Evolutionary conservation across 805 yeast genomes (phyloP), one percentile per base, ranked within the genome.

Genomic region (Wickerhamiella occidentalis): DNA sequence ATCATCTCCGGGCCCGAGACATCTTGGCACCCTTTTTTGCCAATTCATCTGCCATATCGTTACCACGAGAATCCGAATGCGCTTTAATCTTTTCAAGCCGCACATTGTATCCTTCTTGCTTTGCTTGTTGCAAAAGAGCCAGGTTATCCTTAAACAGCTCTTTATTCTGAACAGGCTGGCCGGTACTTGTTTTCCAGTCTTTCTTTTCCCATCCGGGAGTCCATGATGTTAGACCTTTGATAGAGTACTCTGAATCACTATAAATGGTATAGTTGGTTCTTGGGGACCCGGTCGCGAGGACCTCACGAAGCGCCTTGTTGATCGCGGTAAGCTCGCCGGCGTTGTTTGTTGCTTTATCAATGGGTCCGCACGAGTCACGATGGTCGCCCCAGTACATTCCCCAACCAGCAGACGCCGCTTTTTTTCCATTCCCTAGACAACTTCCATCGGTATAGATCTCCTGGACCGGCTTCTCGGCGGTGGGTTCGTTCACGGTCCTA

Each of bases 291-390:
- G 13, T 29, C 9, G 53, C 45, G 3, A 58, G 54, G 44, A 15
- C 69, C 6, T 58, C 55, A 5, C 61, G 60, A 51, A 83, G 59
- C 0, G 92, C 94, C 29, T 68, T 69, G 4, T 65, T 59, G 17
- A 83, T 71, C 0, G 94, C 96, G 12, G 67, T 62, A 9, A 87
- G 71, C 63, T 88, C 96, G 1, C 94, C 92, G 37, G 85, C 66
- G 55, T 84, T 87, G 57, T 86, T 87, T 1, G 95, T 85, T 2
- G 58, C 58, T 1, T 68, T 71, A 1, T n/a, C 38, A 22, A 85
- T 66, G 0, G 80, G 76, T 4, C 69, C 76, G 0, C 80, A 68
- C 8, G 70, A 65, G 60, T 82, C 83, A 41, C 82, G 63, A 1
- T 70, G 51, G 57, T 79, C 65, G 0, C 86, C 88, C 61, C 73